Evolutionary conservation across 805 yeast genomes (phyloP).

Genomic region (Pichia rugopelliculosa): DNA sequence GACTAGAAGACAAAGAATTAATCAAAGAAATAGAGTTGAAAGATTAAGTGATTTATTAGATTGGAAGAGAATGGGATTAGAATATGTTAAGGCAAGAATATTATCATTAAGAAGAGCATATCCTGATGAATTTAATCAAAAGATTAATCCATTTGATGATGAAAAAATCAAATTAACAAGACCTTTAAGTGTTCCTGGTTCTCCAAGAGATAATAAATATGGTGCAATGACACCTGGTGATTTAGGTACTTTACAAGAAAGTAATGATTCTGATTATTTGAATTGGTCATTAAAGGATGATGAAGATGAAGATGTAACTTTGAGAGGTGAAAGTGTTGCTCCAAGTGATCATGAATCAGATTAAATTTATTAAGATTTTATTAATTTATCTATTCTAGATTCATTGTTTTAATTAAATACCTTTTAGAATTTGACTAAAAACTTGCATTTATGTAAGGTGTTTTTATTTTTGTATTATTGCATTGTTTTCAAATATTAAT

Average conservation of each 20-base stretch:
- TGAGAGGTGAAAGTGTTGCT: slow-evolving; percentile 32
- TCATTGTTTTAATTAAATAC: background rate
- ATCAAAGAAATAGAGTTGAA: slow-evolving; percentile 96
- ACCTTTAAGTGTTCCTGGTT: slow-evolving; percentile 95
- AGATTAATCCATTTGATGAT: slow-evolving; percentile 32
- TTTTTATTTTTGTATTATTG: background rate
- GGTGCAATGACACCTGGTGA: slow-evolving; percentile 94
- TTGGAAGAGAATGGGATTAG: slow-evolving; percentile 98
- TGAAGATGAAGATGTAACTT: slow-evolving; percentile 32
- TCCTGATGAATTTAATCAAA: slow-evolving; percentile 65
- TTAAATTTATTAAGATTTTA: too few relatives aligned
- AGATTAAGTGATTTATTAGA: slow-evolving; percentile 86
- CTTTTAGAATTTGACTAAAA: background rate
- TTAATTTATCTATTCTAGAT: background rate
- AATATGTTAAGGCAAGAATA: slow-evolving; percentile 90
- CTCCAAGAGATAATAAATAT: slow-evolving; percentile 64
- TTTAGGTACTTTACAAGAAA: slow-evolving; percentile 92
- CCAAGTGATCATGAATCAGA: slow-evolving; percentile 25
- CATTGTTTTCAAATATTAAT: too few relatives aligned
- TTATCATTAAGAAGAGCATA: slow-evolving; percentile 89
- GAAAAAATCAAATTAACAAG: slow-evolving; percentile 68
- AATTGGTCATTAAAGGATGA: slow-evolving; percentile 44
- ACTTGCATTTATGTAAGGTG: background rate
- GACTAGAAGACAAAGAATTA: slow-evolving; percentile 93
- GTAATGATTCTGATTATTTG: slow-evolving; percentile 76